Percentiles rank a stretch among this genome's conserved stretches.
These are phyloP conservation scores for Gaeumannomyces sp. DNA, from an alignment of 2,329 filamentous ascomycete species.

Conservation along the genomic window DNA sequence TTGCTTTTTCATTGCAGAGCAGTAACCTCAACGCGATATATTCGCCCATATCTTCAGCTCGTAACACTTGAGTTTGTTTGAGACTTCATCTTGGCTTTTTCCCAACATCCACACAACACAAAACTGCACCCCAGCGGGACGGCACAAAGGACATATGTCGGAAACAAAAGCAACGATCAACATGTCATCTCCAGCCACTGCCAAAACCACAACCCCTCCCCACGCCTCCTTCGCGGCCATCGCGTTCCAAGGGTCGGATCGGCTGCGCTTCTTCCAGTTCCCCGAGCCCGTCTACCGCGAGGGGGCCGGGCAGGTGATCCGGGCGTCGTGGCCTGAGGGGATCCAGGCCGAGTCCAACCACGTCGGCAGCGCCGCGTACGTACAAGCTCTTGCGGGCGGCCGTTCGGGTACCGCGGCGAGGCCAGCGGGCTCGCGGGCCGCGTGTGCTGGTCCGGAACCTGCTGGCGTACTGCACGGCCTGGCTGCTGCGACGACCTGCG, in stretches of 20 bases:
- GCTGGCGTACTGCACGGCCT: conserved; percentile 16
- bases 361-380: conserved; percentile 13
- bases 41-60: too few species aligned
- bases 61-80: too few species aligned
- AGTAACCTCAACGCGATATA: too few species aligned
- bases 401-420: conserved; percentile 6
- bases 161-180: too few species aligned
- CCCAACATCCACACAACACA: too few species aligned
- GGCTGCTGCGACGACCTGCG: too few species aligned
- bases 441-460: conserved; percentile 18
- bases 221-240: conserved; percentile 10
- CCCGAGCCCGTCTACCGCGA: conserved; percentile 13
- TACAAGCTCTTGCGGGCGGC: conserved; percentile 17
- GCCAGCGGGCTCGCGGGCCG: conserved; percentile 14
- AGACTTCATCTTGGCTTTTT: too few species aligned
- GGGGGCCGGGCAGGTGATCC: not conserved
- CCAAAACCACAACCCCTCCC: conserved; percentile 1
- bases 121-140: too few species aligned
- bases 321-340: conserved; percentile 13
- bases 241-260: conserved; percentile 19
- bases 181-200: too few species aligned
- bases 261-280: conserved; percentile 20
- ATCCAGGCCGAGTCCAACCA: conserved; percentile 2
- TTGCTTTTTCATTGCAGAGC: too few species aligned
- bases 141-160: too few species aligned